phyloP scores from a whole-genome alignment of 495 filamentous ascomycete species.

The Penicillium roqueforti region DNA sequence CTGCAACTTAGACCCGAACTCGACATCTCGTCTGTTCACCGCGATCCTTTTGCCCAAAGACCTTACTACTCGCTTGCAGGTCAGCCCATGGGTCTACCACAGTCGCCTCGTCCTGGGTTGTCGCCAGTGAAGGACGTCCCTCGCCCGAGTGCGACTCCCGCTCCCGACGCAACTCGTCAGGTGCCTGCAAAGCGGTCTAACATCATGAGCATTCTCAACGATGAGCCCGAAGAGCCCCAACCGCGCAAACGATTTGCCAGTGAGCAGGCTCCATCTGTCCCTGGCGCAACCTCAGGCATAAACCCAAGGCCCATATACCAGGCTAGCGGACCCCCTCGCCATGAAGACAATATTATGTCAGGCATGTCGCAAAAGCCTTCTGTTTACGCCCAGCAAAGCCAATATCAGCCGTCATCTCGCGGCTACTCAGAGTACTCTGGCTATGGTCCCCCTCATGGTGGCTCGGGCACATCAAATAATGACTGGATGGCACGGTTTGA shows the following conservation, averaged over 20 bases:
- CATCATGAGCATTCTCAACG: constrained; percentile 57
- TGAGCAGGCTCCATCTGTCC: constrained; percentile 29
- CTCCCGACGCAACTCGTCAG: constrained; percentile 37
- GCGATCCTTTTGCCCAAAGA: constrained; percentile 35
- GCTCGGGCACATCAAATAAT: constrained; percentile 30
- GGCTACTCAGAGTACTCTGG: constrained; percentile 36
- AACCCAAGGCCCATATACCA: constrained; percentile 19
- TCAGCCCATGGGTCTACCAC: constrained; percentile 26
- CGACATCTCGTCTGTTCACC: constrained; percentile 38
- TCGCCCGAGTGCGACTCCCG: constrained; percentile 36
- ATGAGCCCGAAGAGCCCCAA: constrained; percentile 53
- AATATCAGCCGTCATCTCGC: constrained; percentile 32
- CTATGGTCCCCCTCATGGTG: constrained; percentile 25
- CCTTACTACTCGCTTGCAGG: constrained; percentile 28
- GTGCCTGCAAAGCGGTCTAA: constrained; percentile 55
- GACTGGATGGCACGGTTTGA: constrained; percentile 49
- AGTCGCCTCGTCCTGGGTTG: constrained; percentile 31
- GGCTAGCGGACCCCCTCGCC: constrained; percentile 16
- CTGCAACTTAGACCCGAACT: constrained; percentile 33
- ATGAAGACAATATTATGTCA: constrained; percentile 23
- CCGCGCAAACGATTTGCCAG: constrained; percentile 48
- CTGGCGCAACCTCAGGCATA: constrained; percentile 8
- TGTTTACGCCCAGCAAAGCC: constrained; percentile 26
- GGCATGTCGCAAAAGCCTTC: constrained; percentile 20
- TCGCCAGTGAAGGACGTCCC: constrained; percentile 42